Evolutionary conservation across 2,329 filamentous ascomycete species (phyloP), one percentile per base, ranked within the genome.

Genomic region (Phaeosphaeriaceae sp.): DNA sequence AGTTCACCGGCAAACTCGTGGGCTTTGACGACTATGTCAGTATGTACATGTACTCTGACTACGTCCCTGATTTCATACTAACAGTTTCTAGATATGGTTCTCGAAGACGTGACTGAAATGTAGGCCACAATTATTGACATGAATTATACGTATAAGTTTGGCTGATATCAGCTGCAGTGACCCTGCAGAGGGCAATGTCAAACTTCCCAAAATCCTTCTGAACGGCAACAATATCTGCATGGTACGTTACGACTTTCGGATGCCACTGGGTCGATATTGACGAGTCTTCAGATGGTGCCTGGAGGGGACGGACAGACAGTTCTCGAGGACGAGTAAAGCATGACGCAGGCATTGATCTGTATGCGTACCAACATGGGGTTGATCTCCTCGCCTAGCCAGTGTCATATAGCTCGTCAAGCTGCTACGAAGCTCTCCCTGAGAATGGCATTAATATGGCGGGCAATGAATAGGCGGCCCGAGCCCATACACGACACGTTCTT

Each of bases 161-260:
- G 41, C 57, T 71, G 49, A 70, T 41, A 17, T n/a, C 22, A 13
- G 36, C 7, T 40, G 22, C 63, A 98, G 94, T 76, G 95, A 99
- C 80, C 96, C 96, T 80, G 58, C 60, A 5, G 94, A 94, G 61
- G 88, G 90, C 70, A 90, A 94, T 79, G 91, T 89, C 47, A 96
- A 96, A 78, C 86, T 99, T 42, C 86, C 93, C 51, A 98, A 98
- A 84, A 97, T 99, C 61, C 81, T 99, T 44, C 83, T 99, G 41
- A 99, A 99, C 73, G 95, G 95, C 56, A 99, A 99, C 82, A 98
- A 98, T 74, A 92, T 99, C 65, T 98, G 94, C 91, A 99, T 99
- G 95, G 95, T 97, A 85, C 55, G 84, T 68, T 68, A 6, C 27
- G 25, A 36, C 25, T 22, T 15, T 45, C 20, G 44, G n/a, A 17